Base-by-base conservation (phyloP, 805 yeast genomes). In the Candida xyloterini region DNA sequence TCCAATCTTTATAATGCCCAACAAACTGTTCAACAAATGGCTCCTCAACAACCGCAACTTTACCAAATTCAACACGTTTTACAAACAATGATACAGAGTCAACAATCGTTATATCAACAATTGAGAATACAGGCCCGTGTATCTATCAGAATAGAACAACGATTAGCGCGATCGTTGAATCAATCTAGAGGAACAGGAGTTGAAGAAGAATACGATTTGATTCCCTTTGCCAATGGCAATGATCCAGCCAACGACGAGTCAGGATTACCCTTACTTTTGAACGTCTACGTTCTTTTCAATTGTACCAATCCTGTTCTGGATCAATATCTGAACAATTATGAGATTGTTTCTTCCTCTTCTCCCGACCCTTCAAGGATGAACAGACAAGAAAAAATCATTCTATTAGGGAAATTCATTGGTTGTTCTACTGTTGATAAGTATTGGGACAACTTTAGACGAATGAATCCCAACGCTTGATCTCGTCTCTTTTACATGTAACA, bases 391-490 rank as follows among this genome's bases (percentile, higher is more conserved):
- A 53, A 53, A 18, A 38, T 59, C n/a, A 35, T 59, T 28, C 42
- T 50, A 31, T 44, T 62, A 16, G 63, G 58, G 2, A 50, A 44
- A 22, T 58, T 54, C 38, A 51, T 62, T 23, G 66, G 66, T 1
- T 60, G 64, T 30, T 15, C 24, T 8, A 46, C 47, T n/a, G 59
- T 61, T n/a, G 61, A 57, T 7, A 51, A 53, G 34, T 61, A 59
- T 33, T 62, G 60, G 63, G 48, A 45, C 10, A 36, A 43, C 10
- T 54, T 46, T 28, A 33, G 50, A 24, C 42, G 51, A 27, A 22
- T 39, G 25, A 32, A 42, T 15, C 27, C 18, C 22, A 29, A 24
- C 4, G 25, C 27, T 18, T 31, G 34, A 27, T 8, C 20, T 16
- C 29, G 35, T 37, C 14, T 32, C 9, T 20, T 37, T 23, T 31